Evolutionary conservation across 441 rosid species (phyloP), one percentile per base, ranked within the genome.

Genomic region (Isatis lusitanica): DNA sequence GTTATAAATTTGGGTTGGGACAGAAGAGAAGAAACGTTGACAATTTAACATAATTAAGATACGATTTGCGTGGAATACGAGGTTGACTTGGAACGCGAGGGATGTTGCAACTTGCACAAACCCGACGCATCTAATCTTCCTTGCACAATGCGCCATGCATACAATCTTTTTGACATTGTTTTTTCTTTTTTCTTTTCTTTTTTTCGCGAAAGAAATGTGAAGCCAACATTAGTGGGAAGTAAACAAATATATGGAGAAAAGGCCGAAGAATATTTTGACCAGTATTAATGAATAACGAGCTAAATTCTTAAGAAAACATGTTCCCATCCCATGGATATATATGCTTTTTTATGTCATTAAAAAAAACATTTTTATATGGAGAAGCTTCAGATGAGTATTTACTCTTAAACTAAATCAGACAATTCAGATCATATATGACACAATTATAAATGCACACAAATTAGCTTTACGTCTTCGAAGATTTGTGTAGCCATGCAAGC

Each of bases 101-200:
- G 63, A 43, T 74, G 52, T 68, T 68, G 51, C 79, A 75, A 68
- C 17, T 68, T 44, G 43, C 51, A 61, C 59, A 68, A 42, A 44
- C 53, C 33, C 16, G 30, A 63, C 61, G 75, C 79, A 75, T 75
- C 71, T 63, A 36, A 69, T 69, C 60, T 75, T 69, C 55, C 71
- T 63, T 38, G 71, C 42, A 63, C 71, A 46, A 36, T 70, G 79
- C 79, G 61, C 74, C 38, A 53, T 21, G 24, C 24, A 21, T 1
- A 62, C 74, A 46, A 69, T 16, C n/a, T 36, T 74, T 48, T 69
- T 7, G 0, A 10, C 1, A 43, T 53, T 60, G 40, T 3, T 52
- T 9, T 8, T 21, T 42, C 2, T 6, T 43, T 33, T 5, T 43
- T 13, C 7, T 21, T 28, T 28, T 66, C n/a, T n/a, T 58, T 7